These are phyloP conservation scores for Wickerhamiella hasegawae DNA, from an alignment of 805 yeast genomes.

Conservation along the genomic window DNA sequence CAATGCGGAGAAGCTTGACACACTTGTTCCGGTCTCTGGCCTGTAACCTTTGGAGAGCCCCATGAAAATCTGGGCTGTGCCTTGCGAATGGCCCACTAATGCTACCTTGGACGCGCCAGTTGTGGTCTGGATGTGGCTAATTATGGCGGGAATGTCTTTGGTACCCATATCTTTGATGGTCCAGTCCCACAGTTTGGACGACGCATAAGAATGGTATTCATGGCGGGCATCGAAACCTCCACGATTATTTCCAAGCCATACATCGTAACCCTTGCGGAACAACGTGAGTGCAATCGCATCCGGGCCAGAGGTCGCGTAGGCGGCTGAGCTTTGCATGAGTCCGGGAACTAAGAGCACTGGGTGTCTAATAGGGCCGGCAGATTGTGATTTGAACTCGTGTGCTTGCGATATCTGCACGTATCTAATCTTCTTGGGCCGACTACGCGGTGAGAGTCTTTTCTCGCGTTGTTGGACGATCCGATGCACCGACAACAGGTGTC, in stretches of 20 bases:
- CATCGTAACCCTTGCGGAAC: constrained; percentile 77
- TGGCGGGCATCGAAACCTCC: constrained; percentile 73
- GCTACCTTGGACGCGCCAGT: constrained; percentile 29
- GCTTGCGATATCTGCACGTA: constrained; percentile 8
- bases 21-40: constrained; percentile 32
- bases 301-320: constrained; percentile 69
- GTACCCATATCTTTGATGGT: constrained; percentile 69
- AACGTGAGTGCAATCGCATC: constrained; percentile 53
- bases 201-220: constrained; percentile 26
- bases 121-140: constrained; percentile 37
- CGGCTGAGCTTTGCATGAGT: constrained; percentile 69
- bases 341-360: constrained; percentile 81
- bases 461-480: constrained; percentile 28
- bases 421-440: constrained; percentile 20
- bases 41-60: constrained; percentile 37
- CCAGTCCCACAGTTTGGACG: constrained; percentile 79
- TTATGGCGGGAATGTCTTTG: constrained; percentile 59
- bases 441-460: constrained; percentile 29
- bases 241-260: constrained; percentile 85
- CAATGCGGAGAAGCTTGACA: constrained; percentile 56
- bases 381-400: no score
- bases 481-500: constrained; percentile 53
- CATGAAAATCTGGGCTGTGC: constrained; percentile 72
- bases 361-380: no score
- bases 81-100: constrained; percentile 79